Percentiles rank a stretch among this genome's conserved stretches.
Evolutionary conservation across 176 grass and related monocot genomes (phyloP).

Genomic region (Oryza officinalis): DNA sequence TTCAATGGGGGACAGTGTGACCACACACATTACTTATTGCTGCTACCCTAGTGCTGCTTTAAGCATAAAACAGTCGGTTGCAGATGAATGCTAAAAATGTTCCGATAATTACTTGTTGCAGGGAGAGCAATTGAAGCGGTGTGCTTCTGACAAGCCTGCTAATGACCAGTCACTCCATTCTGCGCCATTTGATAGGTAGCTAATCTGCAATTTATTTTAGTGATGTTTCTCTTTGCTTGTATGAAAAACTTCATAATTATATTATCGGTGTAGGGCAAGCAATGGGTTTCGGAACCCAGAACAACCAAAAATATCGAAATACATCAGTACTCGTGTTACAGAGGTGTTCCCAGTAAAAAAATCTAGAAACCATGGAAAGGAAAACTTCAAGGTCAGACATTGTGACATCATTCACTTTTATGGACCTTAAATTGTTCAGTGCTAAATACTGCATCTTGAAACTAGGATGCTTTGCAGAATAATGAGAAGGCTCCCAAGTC

Average conservation of each 20-base stretch:
- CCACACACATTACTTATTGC: not conserved
- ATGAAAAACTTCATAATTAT: conserved; percentile 6
- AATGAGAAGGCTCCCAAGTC: conserved; percentile 38
- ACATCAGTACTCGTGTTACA: conserved; percentile 75
- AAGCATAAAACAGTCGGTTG: not conserved
- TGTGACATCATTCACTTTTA: not conserved
- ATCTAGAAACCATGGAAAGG: conserved; percentile 61
- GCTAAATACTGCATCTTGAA: conserved; percentile 16
- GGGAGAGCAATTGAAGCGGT: conserved; percentile 85
- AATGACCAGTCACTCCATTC: conserved; percentile 40
- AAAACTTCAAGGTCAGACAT: conserved; percentile 58
- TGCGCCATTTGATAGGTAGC: conserved; percentile 49
- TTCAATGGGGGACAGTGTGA: not conserved
- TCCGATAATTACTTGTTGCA: conserved; percentile 32
- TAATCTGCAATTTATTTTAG: not conserved
- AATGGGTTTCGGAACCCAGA: conserved; percentile 45
- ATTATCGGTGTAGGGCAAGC: conserved; percentile 28
- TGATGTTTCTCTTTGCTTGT: not conserved
- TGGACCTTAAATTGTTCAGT: not conserved
- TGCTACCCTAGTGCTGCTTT: not conserved
- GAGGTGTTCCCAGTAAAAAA: conserved; percentile 81
- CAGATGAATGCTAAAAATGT: not conserved
- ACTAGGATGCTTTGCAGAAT: conserved; percentile 45
- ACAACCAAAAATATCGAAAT: conserved; percentile 62
- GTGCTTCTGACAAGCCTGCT: conserved; percentile 34